phyloP scores from a whole-genome alignment of 805 yeast genomes.

The Metschnikowia aberdeeniae region DNA sequence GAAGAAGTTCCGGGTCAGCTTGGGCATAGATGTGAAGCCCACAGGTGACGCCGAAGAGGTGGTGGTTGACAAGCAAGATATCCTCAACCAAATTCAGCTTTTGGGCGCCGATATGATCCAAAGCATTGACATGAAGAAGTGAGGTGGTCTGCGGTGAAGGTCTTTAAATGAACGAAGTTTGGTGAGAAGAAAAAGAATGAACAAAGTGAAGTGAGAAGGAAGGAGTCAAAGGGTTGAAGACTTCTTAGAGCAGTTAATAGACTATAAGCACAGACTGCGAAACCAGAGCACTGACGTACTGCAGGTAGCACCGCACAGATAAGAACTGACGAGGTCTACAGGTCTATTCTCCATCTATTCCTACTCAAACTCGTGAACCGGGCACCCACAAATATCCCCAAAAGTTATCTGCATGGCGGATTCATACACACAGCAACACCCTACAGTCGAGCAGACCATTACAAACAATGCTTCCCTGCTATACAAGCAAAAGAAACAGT shows the following conservation, averaged over 20 bases:
- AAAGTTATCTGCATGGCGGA: not conserved
- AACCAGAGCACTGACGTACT: too few relatives aligned
- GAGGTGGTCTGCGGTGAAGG: constrained; percentile 4
- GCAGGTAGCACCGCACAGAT: too few relatives aligned
- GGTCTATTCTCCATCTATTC: too few relatives aligned
- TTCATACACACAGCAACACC: constrained; percentile 15
- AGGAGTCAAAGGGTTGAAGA: too few relatives aligned
- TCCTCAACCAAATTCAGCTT: constrained; percentile 65
- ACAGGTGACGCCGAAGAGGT: constrained; percentile 49
- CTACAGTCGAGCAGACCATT: constrained; percentile 37
- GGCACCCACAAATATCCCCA: too few relatives aligned
- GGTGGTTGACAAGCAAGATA: constrained; percentile 63
- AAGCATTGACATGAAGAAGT: constrained; percentile 33
- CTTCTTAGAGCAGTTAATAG: too few relatives aligned
- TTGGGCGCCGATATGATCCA: constrained; percentile 63
- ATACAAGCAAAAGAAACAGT: constrained; percentile 41
- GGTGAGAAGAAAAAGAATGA: too few relatives aligned
- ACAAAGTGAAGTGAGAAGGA: too few relatives aligned
- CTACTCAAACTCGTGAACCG: too few relatives aligned
- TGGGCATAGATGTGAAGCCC: constrained; percentile 73
- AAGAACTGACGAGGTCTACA: too few relatives aligned
- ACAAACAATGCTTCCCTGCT: constrained; percentile 38
- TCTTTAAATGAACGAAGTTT: too few relatives aligned
- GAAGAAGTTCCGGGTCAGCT: constrained; percentile 72
- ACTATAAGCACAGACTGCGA: too few relatives aligned